Evolutionary conservation across 345 rosid genomes (phyloP).

Genomic region (Cardiospermum halicacabum): DNA sequence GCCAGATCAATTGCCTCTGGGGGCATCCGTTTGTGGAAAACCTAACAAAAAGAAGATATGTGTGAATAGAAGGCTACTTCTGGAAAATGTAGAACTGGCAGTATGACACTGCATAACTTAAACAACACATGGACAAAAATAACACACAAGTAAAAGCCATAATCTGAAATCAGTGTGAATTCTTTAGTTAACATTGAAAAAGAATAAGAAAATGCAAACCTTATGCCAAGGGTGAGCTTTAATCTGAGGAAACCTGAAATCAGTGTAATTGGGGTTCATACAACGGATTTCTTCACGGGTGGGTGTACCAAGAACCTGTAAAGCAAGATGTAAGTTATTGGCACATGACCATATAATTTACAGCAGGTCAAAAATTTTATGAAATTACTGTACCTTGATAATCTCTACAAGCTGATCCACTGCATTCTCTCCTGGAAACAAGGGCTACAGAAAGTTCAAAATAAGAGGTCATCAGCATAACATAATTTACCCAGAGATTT

Average conservation of each 20-base stretch:
- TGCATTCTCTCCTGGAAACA: slow-evolving; percentile 91
- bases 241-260: slow-evolving; percentile 87
- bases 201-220: slow-evolving; percentile 28
- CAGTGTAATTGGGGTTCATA: slow-evolving; percentile 89
- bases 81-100: not conserved
- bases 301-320: slow-evolving; percentile 90
- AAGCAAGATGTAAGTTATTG: slow-evolving; percentile 14
- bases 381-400: slow-evolving; percentile 51
- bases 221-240: slow-evolving; percentile 96
- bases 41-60: slow-evolving; percentile 23
- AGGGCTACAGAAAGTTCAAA: slow-evolving; percentile 46
- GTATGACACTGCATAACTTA: not conserved
- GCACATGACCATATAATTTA: not conserved
- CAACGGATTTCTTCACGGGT: slow-evolving; percentile 93
- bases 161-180: not conserved
- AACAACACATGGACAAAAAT: not conserved
- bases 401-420: slow-evolving; percentile 96
- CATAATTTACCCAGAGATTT: slow-evolving; percentile 5
- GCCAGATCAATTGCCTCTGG: slow-evolving; percentile 89
- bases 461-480: not conserved
- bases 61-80: not conserved
- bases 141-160: not conserved
- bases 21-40: slow-evolving; percentile 84
- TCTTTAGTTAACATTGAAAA: not conserved
- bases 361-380: not conserved